Evolutionary conservation across 345 rosid species (phyloP).

Genomic region (Eucalyptus guilfoylei): DNA sequence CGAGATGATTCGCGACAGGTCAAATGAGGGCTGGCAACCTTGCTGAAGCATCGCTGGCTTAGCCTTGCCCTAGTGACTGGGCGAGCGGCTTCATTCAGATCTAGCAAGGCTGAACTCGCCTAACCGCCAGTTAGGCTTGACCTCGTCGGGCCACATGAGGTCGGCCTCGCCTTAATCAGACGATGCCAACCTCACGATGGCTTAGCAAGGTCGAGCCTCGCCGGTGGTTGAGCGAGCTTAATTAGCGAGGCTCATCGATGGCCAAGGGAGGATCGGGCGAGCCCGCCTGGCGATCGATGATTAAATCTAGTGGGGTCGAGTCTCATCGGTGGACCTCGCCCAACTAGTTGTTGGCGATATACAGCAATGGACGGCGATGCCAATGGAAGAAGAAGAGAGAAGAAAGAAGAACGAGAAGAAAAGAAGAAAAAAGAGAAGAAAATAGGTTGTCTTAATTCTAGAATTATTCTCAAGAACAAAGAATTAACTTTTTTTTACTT

Average conservation of each 20-base stretch:
- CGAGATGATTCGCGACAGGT: rapidly evolving
- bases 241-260: rapidly evolving
- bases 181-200: too few relatives aligned
- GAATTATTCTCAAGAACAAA: rapidly evolving
- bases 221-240: rapidly evolving
- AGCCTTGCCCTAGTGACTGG: rapidly evolving
- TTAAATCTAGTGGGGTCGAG: rapidly evolving
- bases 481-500: rapidly evolving
- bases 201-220: rapidly evolving
- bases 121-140: rapidly evolving
- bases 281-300: rapidly evolving
- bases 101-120: rapidly evolving
- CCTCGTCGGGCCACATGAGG: rapidly evolving
- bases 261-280: rapidly evolving
- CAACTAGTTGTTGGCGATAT: rapidly evolving
- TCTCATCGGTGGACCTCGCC: rapidly evolving
- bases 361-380: rapidly evolving
- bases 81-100: rapidly evolving
- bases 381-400: rapidly evolving
- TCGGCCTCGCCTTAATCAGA: rapidly evolving
- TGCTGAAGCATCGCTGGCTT: rapidly evolving
- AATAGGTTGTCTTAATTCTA: rapidly evolving
- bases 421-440: rapidly evolving
- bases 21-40: rapidly evolving
- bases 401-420: rapidly evolving